Conservation (phyloP, 352 stramenopile genomes). For the Blastocystis sp. region DNA sequence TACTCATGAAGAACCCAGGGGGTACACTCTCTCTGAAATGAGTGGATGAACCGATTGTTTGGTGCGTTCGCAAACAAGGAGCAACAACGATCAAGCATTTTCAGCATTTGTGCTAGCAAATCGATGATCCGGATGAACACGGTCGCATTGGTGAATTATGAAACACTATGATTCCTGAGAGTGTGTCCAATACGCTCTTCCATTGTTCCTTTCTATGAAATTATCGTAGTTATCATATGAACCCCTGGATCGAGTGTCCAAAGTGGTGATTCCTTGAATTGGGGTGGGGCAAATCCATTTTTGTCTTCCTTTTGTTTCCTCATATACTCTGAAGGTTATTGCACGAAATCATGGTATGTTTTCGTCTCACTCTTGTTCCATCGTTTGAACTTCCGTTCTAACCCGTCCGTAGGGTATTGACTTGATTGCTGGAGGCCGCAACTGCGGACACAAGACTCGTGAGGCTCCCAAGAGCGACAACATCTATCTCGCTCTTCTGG, state of each 20-base stretch:
- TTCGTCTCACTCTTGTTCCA: conserved; percentile 66
- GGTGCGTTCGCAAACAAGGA: too few relatives aligned
- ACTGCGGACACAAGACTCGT: conserved; percentile 43
- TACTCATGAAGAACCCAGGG: too few relatives aligned
- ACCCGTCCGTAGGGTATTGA: conserved; percentile 38
- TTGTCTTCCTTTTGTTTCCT: neutral
- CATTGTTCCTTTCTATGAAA: too few relatives aligned
- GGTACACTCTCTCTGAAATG: too few relatives aligned
- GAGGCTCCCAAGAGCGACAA: conserved; percentile 14
- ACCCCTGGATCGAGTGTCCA: too few relatives aligned
- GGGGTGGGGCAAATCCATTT: neutral
- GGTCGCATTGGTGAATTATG: conserved; percentile 78
- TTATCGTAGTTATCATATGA: too few relatives aligned
- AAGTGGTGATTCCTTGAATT: too few relatives aligned
- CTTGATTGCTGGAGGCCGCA: conserved; percentile 52
- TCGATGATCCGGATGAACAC: neutral
- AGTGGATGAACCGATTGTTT: too few relatives aligned
- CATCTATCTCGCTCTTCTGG: conserved; percentile 59
- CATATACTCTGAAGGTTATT: neutral
- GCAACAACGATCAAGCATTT: too few relatives aligned
- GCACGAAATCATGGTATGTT: neutral
- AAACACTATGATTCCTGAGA: conserved; percentile 90
- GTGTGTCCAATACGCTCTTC: conserved; percentile 93
- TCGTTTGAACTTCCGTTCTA: conserved; percentile 73
- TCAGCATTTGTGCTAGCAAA: neutral